These are phyloP conservation scores for Fusarium paranaense DNA, from an alignment of 2,329 filamentous ascomycete species.

Conservation along the genomic window DNA sequence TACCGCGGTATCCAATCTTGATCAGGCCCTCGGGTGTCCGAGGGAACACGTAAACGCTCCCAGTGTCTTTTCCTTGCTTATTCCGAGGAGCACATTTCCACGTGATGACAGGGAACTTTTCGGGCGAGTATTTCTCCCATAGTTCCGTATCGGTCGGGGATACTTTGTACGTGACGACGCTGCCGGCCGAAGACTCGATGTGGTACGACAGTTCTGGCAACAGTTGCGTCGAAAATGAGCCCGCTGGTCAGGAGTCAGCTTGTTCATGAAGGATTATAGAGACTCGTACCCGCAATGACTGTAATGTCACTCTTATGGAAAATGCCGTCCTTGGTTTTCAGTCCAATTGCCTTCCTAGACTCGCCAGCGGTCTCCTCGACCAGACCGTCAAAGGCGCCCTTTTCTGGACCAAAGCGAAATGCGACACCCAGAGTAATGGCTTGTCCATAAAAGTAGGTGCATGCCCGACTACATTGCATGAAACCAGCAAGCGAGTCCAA, in stretches of 20 bases:
- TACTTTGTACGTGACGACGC: not conserved
- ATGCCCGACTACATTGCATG: not conserved
- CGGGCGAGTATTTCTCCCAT: not conserved
- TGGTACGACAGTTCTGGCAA: conserved; percentile 4
- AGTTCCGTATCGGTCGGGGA: not conserved
- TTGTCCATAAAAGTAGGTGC: not conserved
- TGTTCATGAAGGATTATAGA: not conserved
- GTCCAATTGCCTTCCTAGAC: not conserved
- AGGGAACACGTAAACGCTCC: conserved; percentile 5
- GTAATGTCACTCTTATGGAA: not conserved
- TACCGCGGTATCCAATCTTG: conserved; percentile 4
- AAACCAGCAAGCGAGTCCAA: not conserved
- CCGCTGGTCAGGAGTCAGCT: not conserved
- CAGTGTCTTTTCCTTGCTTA: conserved; percentile 2
- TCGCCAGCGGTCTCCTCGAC: not conserved
- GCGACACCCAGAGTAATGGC: not conserved
- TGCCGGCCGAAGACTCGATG: not conserved
- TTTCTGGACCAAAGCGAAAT: not conserved
- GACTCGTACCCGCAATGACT: not conserved
- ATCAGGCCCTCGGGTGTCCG: not conserved
- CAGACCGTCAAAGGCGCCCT: not conserved
- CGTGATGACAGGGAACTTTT: conserved; percentile 1
- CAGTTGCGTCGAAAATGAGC: not conserved
- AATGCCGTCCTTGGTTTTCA: not conserved
- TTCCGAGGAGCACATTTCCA: conserved; percentile 2